A percentile compares a stretch with the other conserved stretches of the same genome.
Conservation (phyloP, 2,329 filamentous ascomycete species). For the Stylonectria norvegica region DNA sequence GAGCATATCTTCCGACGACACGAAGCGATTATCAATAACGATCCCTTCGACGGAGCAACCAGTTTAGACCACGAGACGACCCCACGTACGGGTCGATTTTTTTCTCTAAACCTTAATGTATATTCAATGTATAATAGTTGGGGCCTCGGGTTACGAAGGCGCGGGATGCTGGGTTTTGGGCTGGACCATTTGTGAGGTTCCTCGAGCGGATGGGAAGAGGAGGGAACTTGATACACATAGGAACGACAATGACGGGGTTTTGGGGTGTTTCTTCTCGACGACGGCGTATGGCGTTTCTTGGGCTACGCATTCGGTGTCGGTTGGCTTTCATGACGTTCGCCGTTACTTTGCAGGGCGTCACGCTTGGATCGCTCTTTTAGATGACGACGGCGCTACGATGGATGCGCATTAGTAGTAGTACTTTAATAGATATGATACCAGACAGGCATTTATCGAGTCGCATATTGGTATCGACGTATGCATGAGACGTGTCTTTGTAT, state of each 20-base stretch:
- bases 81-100: not conserved
- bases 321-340: conserved; percentile 14
- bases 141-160: conserved; percentile 6
- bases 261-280: not conserved
- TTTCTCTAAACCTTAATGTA: conserved; percentile 1
- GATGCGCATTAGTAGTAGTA: conserved; percentile 22
- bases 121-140: conserved; percentile 6
- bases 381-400: conserved; percentile 9
- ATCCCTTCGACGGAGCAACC: conserved; percentile 21
- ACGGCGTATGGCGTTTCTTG: not conserved
- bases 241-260: not conserved
- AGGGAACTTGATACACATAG: not conserved
- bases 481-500: too few species aligned
- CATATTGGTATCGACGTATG: too few species aligned
- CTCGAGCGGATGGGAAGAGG: too few species aligned
- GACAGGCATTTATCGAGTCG: too few species aligned
- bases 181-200: too few species aligned
- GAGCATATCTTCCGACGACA: conserved; percentile 23
- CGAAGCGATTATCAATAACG: conserved; percentile 29
- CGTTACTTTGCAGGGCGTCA: conserved; percentile 21
- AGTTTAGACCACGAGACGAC: conserved; percentile 1
- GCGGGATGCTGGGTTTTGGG: conserved; percentile 7
- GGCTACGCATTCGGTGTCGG: too few species aligned
- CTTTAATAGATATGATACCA: conserved; percentile 29
- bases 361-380: conserved; percentile 2